Evolutionary conservation across 495 filamentous ascomycete species (phyloP), one percentile per base, ranked within the genome.

Genomic region (Rhizodiscina lignyota): DNA sequence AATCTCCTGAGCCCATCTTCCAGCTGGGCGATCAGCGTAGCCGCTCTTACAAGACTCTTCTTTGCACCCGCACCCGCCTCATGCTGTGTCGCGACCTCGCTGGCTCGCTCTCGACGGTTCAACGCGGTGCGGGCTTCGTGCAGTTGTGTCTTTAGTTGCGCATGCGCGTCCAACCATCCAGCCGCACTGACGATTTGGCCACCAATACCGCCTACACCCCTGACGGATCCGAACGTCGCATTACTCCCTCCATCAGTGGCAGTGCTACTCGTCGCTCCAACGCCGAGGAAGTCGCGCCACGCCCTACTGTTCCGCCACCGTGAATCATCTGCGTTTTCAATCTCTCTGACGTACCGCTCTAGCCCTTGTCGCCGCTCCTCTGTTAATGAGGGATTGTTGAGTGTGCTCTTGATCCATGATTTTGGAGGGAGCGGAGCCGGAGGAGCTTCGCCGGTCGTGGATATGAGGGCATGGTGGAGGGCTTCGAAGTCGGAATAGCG

Each of bases 401-500:
- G 62, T 4, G 89, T 94, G 31, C 75, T 45, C 15, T 40, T 77
- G 57, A 92, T 77, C 83, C 83, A 96, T 27, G 80, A 75, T 54
- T 94, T 96, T 10, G 60, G 48, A 11, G 86, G 86, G 5, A 92
- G 64, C 2, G 83, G 59, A 6, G 58, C 55, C 18, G 86, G 77
- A 0, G 77, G 78, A 8, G 67, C 45, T 11, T 58, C 24, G 53
- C 72, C 72, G 32, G 76, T 72, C 45, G 75, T 63, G 38, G 67
- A 57, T 45, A 62, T 63, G 5, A 97, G 72, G 18, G 68, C 45
- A n/a, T 53, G 46, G 63, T 97, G 74, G 38, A 97, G 76, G 40
- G 69, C 53, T 31, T 64, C 60, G 59, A 97, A 96, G 54, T 96
- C 91, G 36, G 77, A 86, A 69, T 94, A 97, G 47, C 89, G 84